Conservation (phyloP, 441 rosid species). For the Populus hybrid region DNA sequence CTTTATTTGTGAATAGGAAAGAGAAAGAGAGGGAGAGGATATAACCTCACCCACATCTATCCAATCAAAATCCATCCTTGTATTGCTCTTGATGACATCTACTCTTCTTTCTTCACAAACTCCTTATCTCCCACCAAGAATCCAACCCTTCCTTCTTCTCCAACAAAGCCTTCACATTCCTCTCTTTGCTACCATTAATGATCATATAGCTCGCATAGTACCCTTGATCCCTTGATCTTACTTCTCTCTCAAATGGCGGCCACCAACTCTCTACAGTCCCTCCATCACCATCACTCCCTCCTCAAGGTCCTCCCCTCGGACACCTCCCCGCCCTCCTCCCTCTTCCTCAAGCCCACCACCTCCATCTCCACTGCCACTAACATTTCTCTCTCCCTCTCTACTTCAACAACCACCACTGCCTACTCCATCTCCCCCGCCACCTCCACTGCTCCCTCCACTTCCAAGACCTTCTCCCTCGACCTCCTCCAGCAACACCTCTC, state of each 20-base stretch:
- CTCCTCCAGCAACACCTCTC: conserved; percentile 58
- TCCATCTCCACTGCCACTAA: conserved; percentile 22
- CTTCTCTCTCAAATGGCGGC: conserved; percentile 43
- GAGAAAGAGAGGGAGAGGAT: conserved; percentile 25
- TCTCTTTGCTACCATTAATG: too few relatives aligned
- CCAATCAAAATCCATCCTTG: conserved; percentile 43
- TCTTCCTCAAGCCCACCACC: conserved; percentile 37
- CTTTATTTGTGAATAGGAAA: neutral
- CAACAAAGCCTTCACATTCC: neutral
- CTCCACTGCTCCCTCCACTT: conserved; percentile 37
- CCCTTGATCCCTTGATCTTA: neutral
- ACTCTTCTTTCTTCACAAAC: conserved; percentile 13
- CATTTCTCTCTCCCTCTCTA: conserved; percentile 40
- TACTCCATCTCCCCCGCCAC: conserved; percentile 30
- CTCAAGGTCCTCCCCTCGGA: conserved; percentile 14
- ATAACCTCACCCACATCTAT: conserved; percentile 44
- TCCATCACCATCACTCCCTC: conserved; percentile 13
- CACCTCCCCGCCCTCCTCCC: conserved; percentile 18
- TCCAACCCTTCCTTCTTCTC: neutral
- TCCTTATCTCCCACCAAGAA: conserved; percentile 27
- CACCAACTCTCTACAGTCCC: conserved; percentile 36
- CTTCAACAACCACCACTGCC: conserved; percentile 20
- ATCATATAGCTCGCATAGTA: neutral
- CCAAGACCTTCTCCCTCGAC: conserved; percentile 53
- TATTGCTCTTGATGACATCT: conserved; percentile 29